phyloP scores from a whole-genome alignment of 2,329 filamentous ascomycete genomes.

The Colletotrichum sp. region DNA sequence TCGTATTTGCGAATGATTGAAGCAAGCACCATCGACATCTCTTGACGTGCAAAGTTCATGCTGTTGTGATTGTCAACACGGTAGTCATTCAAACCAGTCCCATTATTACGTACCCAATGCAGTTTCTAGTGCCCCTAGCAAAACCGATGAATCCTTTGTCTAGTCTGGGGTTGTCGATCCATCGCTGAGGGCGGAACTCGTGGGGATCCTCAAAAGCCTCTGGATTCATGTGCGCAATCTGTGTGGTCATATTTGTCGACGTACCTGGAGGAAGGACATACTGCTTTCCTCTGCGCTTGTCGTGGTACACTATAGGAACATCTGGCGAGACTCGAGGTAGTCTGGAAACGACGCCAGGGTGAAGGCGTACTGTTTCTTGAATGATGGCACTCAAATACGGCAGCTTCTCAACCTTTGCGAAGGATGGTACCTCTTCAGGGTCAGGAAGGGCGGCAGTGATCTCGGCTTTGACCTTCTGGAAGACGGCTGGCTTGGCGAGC shows the following conservation, averaged over 20 bases:
- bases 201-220: constrained; percentile 24
- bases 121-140: not conserved
- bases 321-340: constrained; percentile 34
- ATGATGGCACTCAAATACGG: constrained; percentile 44
- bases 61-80: not conserved
- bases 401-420: constrained; percentile 33
- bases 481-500: not conserved
- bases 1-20: not conserved
- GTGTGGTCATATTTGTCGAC: constrained; percentile 29
- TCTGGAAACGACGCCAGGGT: constrained; percentile 38
- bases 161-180: constrained; percentile 4
- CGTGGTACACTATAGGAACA: constrained; percentile 28
- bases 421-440: not conserved
- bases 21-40: not conserved
- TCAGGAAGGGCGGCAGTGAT: not conserved
- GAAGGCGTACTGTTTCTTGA: constrained; percentile 42
- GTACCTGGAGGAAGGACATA: not conserved
- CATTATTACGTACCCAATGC: not conserved
- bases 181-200: constrained; percentile 30
- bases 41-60: not conserved
- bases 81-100: not conserved
- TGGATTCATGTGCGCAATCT: constrained; percentile 11
- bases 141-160: not conserved
- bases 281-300: not conserved
- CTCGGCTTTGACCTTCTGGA: not conserved